Base-by-base conservation (phyloP, 139 green algal species). In the Chlorella sp. region DNA sequence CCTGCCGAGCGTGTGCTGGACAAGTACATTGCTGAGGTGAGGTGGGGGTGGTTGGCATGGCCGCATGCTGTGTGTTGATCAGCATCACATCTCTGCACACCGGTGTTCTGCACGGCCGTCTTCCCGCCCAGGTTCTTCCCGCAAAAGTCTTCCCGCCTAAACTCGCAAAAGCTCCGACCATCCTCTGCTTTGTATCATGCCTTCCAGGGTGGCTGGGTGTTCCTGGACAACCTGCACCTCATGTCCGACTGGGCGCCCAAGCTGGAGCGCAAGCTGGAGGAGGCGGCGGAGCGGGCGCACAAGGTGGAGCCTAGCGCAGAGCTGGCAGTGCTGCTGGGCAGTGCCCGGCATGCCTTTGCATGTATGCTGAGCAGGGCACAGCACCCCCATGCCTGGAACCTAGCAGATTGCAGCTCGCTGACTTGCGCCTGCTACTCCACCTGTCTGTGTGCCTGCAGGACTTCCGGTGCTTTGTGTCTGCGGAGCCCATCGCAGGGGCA, bases 391-490 rank as follows among this genome's bases (percentile, higher is more conserved):
- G 13, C 56, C 56, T 65, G 56, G 26, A 24, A 20, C 56, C 9
- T 20, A 4, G 56, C 6, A 24, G 60, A 68, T 34, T 68, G 17
- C 17, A 68, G 20, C 36, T 22, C 19, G 7, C 34, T 44, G 19
- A 17, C 68, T 36, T 48, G 36, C 13, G 24, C 69, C 22, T 22
- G 14, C 40, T 0, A 3, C 36, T 9, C 17, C 22, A 17, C 43
- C 11, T 0, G 11, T n/a, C 38, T 41, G 7, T 58, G 22, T 11
- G 8, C 70, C 72, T 56, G 72, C 82, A 90, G 4, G 92, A 97
- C 78, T 98, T 98, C 94, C 90, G 94, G 68, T 97, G 94, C 92
- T 97, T 98, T 89, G 97, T 97, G 88, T 93, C 84, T 19, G 95
- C 95, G 24, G 95, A 98, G 93, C 94, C 95, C 72, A 98, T 98